Percentiles rank a stretch among this genome's conserved stretches.
phyloP scores from a whole-genome alignment of 306 rosid genomes.

The Mucuna pruriens region DNA sequence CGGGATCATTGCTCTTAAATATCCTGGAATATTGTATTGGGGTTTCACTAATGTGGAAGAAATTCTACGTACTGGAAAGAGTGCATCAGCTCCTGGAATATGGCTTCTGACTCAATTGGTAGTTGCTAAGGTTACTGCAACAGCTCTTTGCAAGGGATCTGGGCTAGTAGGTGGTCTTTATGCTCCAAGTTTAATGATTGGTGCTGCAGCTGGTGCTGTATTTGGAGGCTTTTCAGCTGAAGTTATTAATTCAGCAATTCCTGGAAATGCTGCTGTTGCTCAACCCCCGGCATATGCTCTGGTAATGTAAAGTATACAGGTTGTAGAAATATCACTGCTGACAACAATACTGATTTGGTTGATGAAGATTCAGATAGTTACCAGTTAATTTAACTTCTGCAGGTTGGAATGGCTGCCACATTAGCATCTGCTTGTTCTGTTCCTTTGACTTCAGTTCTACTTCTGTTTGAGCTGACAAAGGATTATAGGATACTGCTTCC shows the following conservation, averaged over 20 bases:
- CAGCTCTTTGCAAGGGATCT: slow-evolving; percentile 98
- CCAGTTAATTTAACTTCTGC: slow-evolving; percentile 38
- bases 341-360: slow-evolving; percentile 26
- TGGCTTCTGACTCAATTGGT: slow-evolving; percentile 91
- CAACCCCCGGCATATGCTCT: slow-evolving; percentile 99
- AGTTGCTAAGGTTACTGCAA: slow-evolving; percentile 90
- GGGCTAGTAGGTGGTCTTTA: slow-evolving; percentile 98
- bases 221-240: slow-evolving; percentile 97
- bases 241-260: slow-evolving; percentile 84
- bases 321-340: slow-evolving; percentile 13
- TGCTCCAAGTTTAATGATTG: slow-evolving; percentile 99
- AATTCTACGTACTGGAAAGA: slow-evolving; percentile 90
- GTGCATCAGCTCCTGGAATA: slow-evolving; percentile 97
- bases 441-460: slow-evolving; percentile 96
- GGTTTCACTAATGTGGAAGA: slow-evolving; percentile 99
- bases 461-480: slow-evolving; percentile 97
- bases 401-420: slow-evolving; percentile 99
- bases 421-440: slow-evolving; percentile 97
- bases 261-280: slow-evolving; percentile 98
- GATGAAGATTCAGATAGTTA: slow-evolving; percentile 29
- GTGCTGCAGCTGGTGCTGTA: slow-evolving; percentile 99
- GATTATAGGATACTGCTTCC: slow-evolving; percentile 98
- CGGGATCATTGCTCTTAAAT: slow-evolving; percentile 94
- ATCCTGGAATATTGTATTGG: slow-evolving; percentile 99
- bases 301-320: slow-evolving; percentile 51